These are phyloP conservation scores for Spiromastix sp. DNA, from an alignment of 2,329 filamentous ascomycete genomes.

Conservation along the genomic window DNA sequence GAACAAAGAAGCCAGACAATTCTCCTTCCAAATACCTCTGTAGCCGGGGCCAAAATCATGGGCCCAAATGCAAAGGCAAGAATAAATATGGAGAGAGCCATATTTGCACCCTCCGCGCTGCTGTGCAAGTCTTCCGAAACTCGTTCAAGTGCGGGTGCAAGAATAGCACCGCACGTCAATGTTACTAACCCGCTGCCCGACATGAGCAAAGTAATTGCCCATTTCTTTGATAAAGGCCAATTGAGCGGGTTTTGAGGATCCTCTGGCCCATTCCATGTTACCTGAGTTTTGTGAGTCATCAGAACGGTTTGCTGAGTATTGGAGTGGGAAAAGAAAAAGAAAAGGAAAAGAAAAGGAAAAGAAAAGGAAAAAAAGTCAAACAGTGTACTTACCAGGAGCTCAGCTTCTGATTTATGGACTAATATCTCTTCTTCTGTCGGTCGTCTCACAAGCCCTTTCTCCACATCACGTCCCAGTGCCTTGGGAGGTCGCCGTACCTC, in stretches of 20 bases:
- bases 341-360: too few species aligned
- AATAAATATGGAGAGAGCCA: constrained; percentile 52
- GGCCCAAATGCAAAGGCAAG: constrained; percentile 49
- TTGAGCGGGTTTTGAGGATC: constrained; percentile 52
- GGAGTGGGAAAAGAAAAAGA: too few species aligned
- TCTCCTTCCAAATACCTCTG: constrained; percentile 52
- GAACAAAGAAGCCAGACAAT: constrained; percentile 49
- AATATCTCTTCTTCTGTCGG: too few species aligned
- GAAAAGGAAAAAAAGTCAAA: too few species aligned
- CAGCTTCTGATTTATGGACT: too few species aligned
- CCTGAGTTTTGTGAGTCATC: too few species aligned
- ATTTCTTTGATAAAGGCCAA: constrained; percentile 41
- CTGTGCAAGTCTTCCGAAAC: constrained; percentile 37
- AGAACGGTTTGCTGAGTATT: too few species aligned
- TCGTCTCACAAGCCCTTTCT: too few species aligned
- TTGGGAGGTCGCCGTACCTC: too few species aligned
- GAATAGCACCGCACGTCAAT: constrained; percentile 25
- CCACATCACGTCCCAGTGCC: too few species aligned
- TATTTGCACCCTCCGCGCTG: constrained; percentile 35
- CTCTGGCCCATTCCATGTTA: constrained; percentile 50
- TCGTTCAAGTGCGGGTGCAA: constrained; percentile 29
- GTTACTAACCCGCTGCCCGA: constrained; percentile 25
- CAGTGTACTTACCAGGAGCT: too few species aligned
- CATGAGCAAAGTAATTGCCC: constrained; percentile 39
- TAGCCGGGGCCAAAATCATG: constrained; percentile 53